These are phyloP conservation scores for Chlamydomonas asymmetrica DNA, from an alignment of 139 green algal species.

Conservation along the genomic window DNA sequence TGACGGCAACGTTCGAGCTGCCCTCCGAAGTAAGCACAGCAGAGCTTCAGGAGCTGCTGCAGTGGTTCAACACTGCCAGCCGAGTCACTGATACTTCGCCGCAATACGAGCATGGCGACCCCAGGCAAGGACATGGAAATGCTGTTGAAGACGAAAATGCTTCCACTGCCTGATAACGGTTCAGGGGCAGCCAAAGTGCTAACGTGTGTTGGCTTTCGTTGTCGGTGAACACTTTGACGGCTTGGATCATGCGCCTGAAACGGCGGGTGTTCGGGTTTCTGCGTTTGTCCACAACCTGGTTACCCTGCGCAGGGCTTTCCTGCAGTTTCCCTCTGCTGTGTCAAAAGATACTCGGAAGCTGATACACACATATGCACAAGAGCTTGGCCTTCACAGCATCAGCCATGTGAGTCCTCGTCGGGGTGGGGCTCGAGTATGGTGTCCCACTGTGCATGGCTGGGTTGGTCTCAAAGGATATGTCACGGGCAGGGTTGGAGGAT, in stretches of 20 bases:
- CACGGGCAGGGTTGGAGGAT: too few relatives aligned
- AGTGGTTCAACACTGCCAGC: slow-evolving; percentile 13
- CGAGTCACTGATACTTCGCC: neutral
- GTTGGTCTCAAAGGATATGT: too few relatives aligned
- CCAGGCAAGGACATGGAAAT: neutral
- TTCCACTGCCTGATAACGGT: too few relatives aligned
- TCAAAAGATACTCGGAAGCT: slow-evolving; percentile 17
- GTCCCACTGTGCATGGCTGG: too few relatives aligned
- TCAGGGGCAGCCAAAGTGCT: too few relatives aligned
- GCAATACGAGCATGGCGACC: slow-evolving; percentile 1
- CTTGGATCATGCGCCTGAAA: too few relatives aligned
- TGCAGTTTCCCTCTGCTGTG: slow-evolving; percentile 5
- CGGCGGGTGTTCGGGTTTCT: too few relatives aligned
- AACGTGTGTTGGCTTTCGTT: too few relatives aligned
- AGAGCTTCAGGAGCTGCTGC: slow-evolving; percentile 3
- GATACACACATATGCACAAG: slow-evolving; percentile 12
- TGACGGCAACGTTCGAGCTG: slow-evolving; percentile 19
- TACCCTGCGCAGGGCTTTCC: neutral
- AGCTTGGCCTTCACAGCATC: slow-evolving; percentile 4
- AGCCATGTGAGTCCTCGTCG: slow-evolving; percentile 24
- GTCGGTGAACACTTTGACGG: too few relatives aligned
- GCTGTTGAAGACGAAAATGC: too few relatives aligned
- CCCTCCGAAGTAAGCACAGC: neutral
- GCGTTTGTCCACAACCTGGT: too few relatives aligned
- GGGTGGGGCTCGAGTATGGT: too few relatives aligned